Conservation (phyloP, 139 green algal species). For the Ettlia oleoabundans region DNA sequence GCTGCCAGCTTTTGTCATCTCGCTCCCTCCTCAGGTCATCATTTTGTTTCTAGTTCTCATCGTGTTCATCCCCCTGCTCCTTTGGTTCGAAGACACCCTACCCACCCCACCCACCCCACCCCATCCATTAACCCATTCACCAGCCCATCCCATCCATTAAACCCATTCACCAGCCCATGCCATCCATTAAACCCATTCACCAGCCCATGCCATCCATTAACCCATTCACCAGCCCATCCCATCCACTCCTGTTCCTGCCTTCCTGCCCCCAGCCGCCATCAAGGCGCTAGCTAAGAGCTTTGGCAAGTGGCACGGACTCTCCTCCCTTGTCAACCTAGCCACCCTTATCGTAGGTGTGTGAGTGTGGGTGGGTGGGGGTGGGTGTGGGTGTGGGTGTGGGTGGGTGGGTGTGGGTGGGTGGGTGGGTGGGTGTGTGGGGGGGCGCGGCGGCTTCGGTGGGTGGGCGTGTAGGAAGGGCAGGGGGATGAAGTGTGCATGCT, state of each 20-base stretch:
- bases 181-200: neutral
- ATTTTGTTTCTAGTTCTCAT: too few relatives aligned
- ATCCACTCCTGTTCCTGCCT: neutral
- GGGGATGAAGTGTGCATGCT: neutral
- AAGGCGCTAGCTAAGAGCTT: slow-evolving; percentile 68
- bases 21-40: too few relatives aligned
- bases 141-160: too few relatives aligned
- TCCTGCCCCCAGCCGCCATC: slow-evolving; percentile 42
- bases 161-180: too few relatives aligned
- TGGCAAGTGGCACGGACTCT: slow-evolving; percentile 68
- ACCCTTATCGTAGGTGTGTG: slow-evolving; percentile 43
- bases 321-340: slow-evolving; percentile 65
- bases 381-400: neutral
- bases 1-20: too few relatives aligned
- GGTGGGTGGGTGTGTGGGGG: too few relatives aligned
- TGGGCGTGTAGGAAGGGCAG: neutral
- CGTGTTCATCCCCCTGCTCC: too few relatives aligned
- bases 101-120: too few relatives aligned
- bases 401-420: neutral
- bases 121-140: too few relatives aligned
- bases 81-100: too few relatives aligned
- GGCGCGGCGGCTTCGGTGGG: neutral
- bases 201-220: neutral
- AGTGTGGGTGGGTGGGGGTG: neutral
- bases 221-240: neutral